Percentiles rank a stretch among this genome's conserved stretches.
Evolutionary conservation across 148 eudicot genomes (phyloP).

Genomic region (Polygonum aviculare): DNA sequence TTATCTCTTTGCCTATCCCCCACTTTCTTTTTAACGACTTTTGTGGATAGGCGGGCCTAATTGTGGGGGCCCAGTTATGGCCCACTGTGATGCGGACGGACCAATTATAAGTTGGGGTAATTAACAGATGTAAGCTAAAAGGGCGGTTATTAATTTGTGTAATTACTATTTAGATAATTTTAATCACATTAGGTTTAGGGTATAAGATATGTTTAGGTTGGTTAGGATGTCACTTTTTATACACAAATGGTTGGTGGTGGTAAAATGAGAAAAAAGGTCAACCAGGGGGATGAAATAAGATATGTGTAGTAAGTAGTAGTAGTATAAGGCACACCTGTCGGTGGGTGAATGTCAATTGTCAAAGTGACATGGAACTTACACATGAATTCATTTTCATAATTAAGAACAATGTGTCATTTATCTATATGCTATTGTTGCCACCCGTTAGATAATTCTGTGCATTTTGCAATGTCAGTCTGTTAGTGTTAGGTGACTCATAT

Average conservation of each 20-base stretch:
- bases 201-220: not conserved
- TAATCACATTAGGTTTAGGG: not conserved
- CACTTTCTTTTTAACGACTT: not conserved
- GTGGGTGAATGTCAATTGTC: not conserved
- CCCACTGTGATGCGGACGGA: not conserved
- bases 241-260: not conserved
- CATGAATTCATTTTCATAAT: not conserved
- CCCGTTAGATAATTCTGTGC: not conserved
- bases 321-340: not conserved
- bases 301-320: not conserved
- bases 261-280: not conserved
- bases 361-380: not conserved
- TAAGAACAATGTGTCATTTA: not conserved
- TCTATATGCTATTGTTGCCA: not conserved
- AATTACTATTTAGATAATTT: not conserved
- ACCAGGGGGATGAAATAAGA: not conserved
- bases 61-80: not conserved
- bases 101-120: not conserved
- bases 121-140: not conserved
- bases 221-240: not conserved
- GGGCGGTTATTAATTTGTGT: not conserved
- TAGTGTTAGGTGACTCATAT: not conserved
- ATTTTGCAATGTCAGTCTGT: not conserved
- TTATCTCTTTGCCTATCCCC: not conserved
- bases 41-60: not conserved